These are phyloP conservation scores for Neobulgaria alba DNA, from an alignment of 2,329 filamentous ascomycete genomes.

Conservation along the genomic window DNA sequence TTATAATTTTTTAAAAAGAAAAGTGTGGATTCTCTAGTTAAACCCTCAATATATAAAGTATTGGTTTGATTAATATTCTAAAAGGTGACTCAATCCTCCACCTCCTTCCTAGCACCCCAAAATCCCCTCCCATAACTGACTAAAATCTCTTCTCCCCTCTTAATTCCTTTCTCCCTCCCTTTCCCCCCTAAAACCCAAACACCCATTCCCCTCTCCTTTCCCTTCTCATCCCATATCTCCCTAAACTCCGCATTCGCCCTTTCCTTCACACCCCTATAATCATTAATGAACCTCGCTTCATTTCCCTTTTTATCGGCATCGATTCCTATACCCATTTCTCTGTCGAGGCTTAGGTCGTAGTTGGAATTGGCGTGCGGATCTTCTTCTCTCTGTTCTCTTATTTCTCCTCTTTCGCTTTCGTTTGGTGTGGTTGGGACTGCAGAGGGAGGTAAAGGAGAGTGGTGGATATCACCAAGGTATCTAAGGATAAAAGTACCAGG, in stretches of 20 bases:
- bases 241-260: constrained; percentile 40
- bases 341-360: constrained; percentile 58
- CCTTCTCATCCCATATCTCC: constrained; percentile 46
- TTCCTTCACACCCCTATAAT: constrained; percentile 49
- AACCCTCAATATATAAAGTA: too few species aligned
- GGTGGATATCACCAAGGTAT: constrained; percentile 53
- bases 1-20: too few species aligned
- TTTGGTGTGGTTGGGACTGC: neutral
- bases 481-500: constrained; percentile 50
- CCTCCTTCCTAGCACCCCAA: constrained; percentile 42
- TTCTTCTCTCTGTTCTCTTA: neutral
- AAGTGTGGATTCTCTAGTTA: too few species aligned
- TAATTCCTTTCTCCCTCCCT: constrained; percentile 35
- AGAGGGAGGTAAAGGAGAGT: constrained; percentile 12
- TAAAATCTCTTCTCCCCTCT: constrained; percentile 54
- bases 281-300: constrained; percentile 59
- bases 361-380: constrained; percentile 39
- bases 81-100: constrained; percentile 1
- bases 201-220: constrained; percentile 45
- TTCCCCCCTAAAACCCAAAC: constrained; percentile 45
- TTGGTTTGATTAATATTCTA: too few species aligned
- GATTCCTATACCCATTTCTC: constrained; percentile 47
- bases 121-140: constrained; percentile 63
- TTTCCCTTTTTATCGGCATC: constrained; percentile 52
- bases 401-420: neutral